phyloP scores from a whole-genome alignment of 2,329 filamentous ascomycete species.

The Colletotrichum echinochloae region DNA sequence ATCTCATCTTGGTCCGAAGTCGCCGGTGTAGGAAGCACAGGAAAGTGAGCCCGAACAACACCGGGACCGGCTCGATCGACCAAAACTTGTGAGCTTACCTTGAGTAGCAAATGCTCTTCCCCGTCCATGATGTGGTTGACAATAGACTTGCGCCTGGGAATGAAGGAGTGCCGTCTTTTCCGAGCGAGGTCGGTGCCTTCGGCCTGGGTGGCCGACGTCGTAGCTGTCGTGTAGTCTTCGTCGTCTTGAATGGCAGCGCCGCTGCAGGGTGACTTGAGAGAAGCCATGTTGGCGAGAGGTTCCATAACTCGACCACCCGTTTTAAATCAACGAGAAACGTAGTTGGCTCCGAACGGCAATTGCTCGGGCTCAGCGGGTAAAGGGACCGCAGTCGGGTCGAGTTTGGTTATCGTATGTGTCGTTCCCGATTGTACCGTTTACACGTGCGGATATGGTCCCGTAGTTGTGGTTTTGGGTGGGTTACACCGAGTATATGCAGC shows the following conservation, averaged over 20 bases:
- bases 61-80: not conserved
- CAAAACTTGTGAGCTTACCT: conserved; percentile 52
- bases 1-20: conserved; percentile 8
- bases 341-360: conserved; percentile 7
- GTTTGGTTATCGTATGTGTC: not conserved
- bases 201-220: conserved; percentile 56
- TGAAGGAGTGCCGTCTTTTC: conserved; percentile 67
- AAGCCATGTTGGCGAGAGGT: conserved; percentile 49
- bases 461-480: conserved; percentile 15
- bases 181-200: conserved; percentile 49
- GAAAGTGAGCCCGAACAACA: not conserved
- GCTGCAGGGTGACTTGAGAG: conserved; percentile 53
- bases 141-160: conserved; percentile 69
- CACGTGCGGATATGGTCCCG: conserved; percentile 12
- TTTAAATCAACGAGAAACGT: not conserved
- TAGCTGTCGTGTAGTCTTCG: conserved; percentile 51
- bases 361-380: conserved; percentile 24
- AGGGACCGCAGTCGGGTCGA: not conserved
- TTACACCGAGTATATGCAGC: conserved; percentile 22
- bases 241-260: conserved; percentile 49
- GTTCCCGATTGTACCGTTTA: conserved; percentile 2
- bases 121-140: conserved; percentile 71
- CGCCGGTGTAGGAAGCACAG: conserved; percentile 14
- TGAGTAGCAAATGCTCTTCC: conserved; percentile 71
- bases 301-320: conserved; percentile 27